Conservation (phyloP, 768 basidiomycete species). For the Mycena vitilis region DNA sequence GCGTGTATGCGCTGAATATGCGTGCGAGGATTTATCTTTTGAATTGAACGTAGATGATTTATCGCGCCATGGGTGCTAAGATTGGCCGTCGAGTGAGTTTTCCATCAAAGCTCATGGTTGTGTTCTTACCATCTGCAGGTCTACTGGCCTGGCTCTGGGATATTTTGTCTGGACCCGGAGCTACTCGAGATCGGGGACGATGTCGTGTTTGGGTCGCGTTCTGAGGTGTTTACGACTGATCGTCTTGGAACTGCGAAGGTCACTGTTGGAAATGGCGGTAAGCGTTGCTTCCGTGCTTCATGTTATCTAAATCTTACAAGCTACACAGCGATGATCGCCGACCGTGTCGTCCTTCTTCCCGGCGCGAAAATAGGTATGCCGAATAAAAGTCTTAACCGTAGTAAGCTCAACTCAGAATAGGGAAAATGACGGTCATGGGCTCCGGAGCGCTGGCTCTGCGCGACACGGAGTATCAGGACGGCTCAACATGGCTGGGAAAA, state of each 20-base stretch:
- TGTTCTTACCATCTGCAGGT: constrained; percentile 35
- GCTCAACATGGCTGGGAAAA: constrained; percentile 52
- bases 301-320: neutral
- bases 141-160: constrained; percentile 61
- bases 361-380: constrained; percentile 43
- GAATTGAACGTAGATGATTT: neutral
- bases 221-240: constrained; percentile 51
- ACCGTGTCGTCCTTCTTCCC: constrained; percentile 59
- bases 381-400: too few species aligned
- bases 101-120: neutral
- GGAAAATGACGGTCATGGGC: constrained; percentile 55
- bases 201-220: constrained; percentile 60
- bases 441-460: constrained; percentile 57
- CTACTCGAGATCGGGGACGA: constrained; percentile 60
- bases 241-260: constrained; percentile 16
- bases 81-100: constrained; percentile 1
- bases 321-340: constrained; percentile 57
- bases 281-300: constrained; percentile 16
- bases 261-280: constrained; percentile 17
- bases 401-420: constrained; percentile 14
- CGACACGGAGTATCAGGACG: constrained; percentile 49
- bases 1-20: too few species aligned
- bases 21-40: too few species aligned
- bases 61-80: constrained; percentile 4
- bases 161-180: constrained; percentile 59